Evolutionary conservation across 805 yeast species (phyloP), one percentile per base, ranked within the genome.

Genomic region (Brettanomyces sp.): DNA sequence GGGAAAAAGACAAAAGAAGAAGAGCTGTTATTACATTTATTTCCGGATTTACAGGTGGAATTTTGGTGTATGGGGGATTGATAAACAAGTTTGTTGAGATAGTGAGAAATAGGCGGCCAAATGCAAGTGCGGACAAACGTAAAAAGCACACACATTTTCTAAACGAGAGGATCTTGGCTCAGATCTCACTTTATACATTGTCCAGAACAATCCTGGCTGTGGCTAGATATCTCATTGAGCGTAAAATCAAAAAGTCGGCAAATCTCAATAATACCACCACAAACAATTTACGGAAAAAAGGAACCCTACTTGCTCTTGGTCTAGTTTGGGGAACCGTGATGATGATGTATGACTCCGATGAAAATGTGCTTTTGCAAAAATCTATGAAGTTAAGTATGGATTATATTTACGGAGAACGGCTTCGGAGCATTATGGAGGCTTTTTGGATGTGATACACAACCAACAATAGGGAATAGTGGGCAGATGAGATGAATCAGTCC

Each of bases 291-390:
- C 64, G 66, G 42, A 56, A 54, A 18, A 39, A 47, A 3, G 60
- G 73, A 0, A 85, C 89, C 88, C 67, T 75, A 39, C 58, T 74
- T 40, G 76, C 79, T 53, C 81, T 89, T 1, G 77, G 82, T 13
- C 49, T 79, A 6, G 69, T 79, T 7, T 85, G 95, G 95, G 91
- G 82, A 0, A 57, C 74, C 24, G 85, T 83, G 36, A 83, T 85
- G 90, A 71, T 75, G 55, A 67, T 85, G 43, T 84, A 82, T 60
- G 73, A 81, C 47, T 67, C 69, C 48, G 81, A 83, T 52, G 82
- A 83, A 2, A 72, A 72, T 36, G 72, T 73, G 52, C 56, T 53
- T 36, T 67, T 85, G 40, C 91, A 84, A 56, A 71, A 73, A 43
- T 74, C 85, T 2, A 66, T 85, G 69, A 72, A 82, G 50, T 76